A percentile compares a stretch with the other conserved stretches of the same genome.
phyloP scores from a whole-genome alignment of 805 yeast species.

The Candida tammaniensis region DNA sequence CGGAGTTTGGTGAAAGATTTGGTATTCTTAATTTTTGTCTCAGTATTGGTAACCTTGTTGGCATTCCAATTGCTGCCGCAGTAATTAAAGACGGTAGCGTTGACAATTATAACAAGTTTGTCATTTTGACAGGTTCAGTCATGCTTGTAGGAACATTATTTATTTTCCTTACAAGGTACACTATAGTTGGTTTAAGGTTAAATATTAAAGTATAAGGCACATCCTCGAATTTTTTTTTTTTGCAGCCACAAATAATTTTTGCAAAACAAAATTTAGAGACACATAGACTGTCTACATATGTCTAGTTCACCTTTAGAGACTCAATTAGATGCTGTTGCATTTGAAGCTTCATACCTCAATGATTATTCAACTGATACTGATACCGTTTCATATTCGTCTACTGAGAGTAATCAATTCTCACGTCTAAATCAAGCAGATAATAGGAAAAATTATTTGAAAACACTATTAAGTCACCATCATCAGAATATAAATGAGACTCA shows the following conservation, averaged over 20 bases:
- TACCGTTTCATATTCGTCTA: conserved; percentile 3
- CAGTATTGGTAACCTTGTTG: conserved; percentile 27
- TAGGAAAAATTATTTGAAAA: conserved; percentile 5
- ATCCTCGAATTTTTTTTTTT: conserved; percentile 1
- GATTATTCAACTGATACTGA: conserved; percentile 11
- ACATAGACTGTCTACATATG: not conserved
- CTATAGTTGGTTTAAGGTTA: conserved; percentile 20
- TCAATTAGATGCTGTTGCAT: conserved; percentile 23
- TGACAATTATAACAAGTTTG: conserved; percentile 28
- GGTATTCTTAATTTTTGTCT: conserved; percentile 29
- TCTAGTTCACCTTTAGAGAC: conserved; percentile 8
- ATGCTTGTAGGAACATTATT: conserved; percentile 26
- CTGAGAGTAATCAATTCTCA: not conserved
- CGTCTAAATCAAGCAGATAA: too few relatives aligned
- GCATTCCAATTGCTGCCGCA: conserved; percentile 29
- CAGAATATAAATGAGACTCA: conserved; percentile 9
- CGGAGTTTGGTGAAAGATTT: conserved; percentile 35
- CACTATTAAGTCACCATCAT: conserved; percentile 5
- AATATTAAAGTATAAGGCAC: conserved; percentile 18
- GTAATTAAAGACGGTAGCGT: conserved; percentile 24
- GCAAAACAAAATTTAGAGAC: not conserved
- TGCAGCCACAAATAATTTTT: conserved; percentile 6
- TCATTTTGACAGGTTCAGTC: conserved; percentile 28
- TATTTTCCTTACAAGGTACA: conserved; percentile 21
- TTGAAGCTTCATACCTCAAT: conserved; percentile 21